phyloP scores from a whole-genome alignment of 1,284 basidiomycete species.

The Rhodotorula sp. region DNA sequence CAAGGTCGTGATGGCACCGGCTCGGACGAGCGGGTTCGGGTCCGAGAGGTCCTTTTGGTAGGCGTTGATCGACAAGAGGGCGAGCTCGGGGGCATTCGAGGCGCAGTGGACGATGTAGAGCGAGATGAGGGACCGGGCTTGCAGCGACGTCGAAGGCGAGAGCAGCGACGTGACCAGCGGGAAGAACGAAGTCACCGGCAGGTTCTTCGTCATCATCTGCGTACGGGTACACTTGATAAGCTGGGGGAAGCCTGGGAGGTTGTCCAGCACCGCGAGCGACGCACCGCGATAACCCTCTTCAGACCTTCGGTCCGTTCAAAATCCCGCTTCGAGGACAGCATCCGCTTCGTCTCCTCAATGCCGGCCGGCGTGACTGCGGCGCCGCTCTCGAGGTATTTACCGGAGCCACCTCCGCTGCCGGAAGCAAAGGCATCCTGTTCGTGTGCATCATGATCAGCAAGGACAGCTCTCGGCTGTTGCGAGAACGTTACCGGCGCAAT shows the following conservation, averaged over 20 bases:
- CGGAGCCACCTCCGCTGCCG: conserved; percentile 37
- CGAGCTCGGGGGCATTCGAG: conserved; percentile 86
- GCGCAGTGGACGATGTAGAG: conserved; percentile 95
- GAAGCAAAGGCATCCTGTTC: conserved; percentile 37
- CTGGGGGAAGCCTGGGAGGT: too few species aligned
- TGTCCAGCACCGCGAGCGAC: too few species aligned
- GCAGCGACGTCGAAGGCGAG: conserved; percentile 58
- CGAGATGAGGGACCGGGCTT: conserved; percentile 95
- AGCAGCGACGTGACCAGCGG: conserved; percentile 70
- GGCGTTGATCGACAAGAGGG: conserved; percentile 95
- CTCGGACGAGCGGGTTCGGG: conserved; percentile 72
- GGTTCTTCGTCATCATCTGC: conserved; percentile 91
- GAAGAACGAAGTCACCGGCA: conserved; percentile 87
- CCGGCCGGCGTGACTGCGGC: conserved; percentile 39
- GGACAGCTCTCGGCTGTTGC: accelerated
- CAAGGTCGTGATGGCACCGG: conserved; percentile 45
- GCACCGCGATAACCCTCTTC: conserved; percentile 80
- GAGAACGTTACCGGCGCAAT: too few species aligned
- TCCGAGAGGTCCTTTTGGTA: conserved; percentile 97
- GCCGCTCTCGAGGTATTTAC: conserved; percentile 45
- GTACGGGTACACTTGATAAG: too few species aligned
- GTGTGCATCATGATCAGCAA: too few species aligned
- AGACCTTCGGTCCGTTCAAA: conserved; percentile 87
- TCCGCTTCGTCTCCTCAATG: conserved; percentile 70
- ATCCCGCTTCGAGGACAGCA: conserved; percentile 82